Percentiles rank a stretch among this genome's conserved stretches.
Conservation (phyloP, 306 rosid species). For the Corylus heterophylla region DNA sequence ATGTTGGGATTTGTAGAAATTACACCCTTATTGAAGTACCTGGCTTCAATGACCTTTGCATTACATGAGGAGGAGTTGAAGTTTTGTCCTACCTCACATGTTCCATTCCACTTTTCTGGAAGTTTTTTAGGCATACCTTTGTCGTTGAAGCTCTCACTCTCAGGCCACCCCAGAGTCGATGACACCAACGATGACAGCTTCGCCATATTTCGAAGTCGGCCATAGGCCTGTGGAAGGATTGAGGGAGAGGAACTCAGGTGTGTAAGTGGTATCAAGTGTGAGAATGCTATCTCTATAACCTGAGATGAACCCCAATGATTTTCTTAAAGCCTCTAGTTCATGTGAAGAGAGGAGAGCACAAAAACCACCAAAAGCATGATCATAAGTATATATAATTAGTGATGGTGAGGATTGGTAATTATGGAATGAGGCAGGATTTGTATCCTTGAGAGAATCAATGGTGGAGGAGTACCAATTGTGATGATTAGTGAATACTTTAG, state of each 20-base stretch:
- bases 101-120: neutral
- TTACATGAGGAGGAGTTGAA: neutral
- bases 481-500: neutral
- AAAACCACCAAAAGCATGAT: neutral
- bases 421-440: neutral
- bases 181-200: neutral
- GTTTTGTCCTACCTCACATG: neutral
- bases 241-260: constrained; percentile 18
- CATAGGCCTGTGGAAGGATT: constrained; percentile 11
- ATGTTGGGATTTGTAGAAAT: neutral
- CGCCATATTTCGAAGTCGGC: constrained; percentile 4
- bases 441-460: neutral
- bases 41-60: constrained; percentile 2
- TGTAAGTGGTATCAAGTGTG: neutral
- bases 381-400: neutral
- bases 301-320: neutral
- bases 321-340: neutral
- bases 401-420: neutral
- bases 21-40: too few species aligned
- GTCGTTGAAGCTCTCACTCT: neutral
- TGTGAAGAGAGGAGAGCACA: neutral
- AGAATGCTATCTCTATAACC: neutral
- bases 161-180: constrained; percentile 1
- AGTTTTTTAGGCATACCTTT: neutral
- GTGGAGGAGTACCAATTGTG: constrained; percentile 20